Base-by-base conservation (phyloP, 495 filamentous ascomycete genomes). In the Neurospora sp. region DNA sequence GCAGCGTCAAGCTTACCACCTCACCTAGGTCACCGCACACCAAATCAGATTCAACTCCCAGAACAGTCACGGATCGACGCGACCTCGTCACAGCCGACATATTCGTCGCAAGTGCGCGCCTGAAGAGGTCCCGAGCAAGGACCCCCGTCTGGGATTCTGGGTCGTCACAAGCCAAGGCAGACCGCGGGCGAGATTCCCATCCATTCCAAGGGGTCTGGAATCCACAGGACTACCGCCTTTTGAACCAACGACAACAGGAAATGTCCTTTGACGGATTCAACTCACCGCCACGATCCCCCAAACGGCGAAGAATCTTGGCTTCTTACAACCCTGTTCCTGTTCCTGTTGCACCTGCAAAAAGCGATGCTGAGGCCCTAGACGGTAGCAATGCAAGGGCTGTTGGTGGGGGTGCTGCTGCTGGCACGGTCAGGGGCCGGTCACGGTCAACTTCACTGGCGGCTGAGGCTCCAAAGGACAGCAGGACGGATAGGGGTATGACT, bases 241-340 rank as follows among this genome's bases (percentile, higher is more conserved):
- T 53, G 53, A 16, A 40, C 40, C 73, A 70, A 70, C 80, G 78
- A 42, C 48, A 61, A n/a, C 44, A 46, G 44, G 12, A 27, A 68
- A 40, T 44, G 42, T 44, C 69, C 69, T 44, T 40, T 79, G 76
- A 81, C 77, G 73, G 74, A 76, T n/a, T 75, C 77, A 66, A 66
- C 53, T 66, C 53, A 66, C 53, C 53, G 69, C 74, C 80, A 41
- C 73, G 79, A 71, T 85, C 83, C 72, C 84, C 84, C 39, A 84
- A 81, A 70, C 81, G 83, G 75, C 82, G 83, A 73, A 83, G 82
- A 61, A 83, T 85, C 48, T 75, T 86, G 18, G 79, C 82, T 1
- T 85, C 83, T 4, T 81, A 85, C 74, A 85, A 86, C 70, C 83
- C 79, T 66, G 53, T 66, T 66, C 41, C 41, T 16, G 41, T 18